A percentile compares a stretch with the other conserved stretches of the same genome.
Evolutionary conservation across 331 rosid species (phyloP).

Genomic region (Dryas integrifolia): DNA sequence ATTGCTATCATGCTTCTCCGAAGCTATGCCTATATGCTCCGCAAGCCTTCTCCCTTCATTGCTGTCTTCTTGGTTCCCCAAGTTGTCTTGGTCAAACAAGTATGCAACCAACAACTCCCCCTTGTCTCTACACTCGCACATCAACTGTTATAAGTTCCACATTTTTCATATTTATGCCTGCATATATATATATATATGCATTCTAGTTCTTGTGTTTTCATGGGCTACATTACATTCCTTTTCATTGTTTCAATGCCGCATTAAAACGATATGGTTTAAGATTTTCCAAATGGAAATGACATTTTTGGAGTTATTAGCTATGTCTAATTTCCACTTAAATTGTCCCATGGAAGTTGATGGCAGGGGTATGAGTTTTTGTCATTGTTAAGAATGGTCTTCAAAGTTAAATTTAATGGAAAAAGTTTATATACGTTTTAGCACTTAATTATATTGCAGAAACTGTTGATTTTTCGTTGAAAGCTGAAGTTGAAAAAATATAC

Average conservation of each 20-base stretch:
- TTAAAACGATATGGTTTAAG: too few relatives aligned
- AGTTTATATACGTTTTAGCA: neutral
- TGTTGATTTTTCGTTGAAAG: neutral
- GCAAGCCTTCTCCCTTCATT: slow-evolving; percentile 60
- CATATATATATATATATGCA: neutral
- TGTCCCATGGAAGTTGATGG: too few relatives aligned
- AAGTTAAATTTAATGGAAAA: too few relatives aligned
- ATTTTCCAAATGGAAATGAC: too few relatives aligned
- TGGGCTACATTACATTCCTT: too few relatives aligned
- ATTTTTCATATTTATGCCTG: neutral
- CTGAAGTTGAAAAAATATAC: neutral
- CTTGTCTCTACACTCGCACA: neutral
- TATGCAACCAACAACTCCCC: slow-evolving; percentile 25
- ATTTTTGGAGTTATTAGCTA: too few relatives aligned
- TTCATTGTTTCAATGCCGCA: too few relatives aligned
- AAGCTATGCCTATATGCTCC: slow-evolving; percentile 58
- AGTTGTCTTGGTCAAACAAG: slow-evolving; percentile 83
- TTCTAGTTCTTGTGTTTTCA: too few relatives aligned
- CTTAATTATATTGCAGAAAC: neutral
- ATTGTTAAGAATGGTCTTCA: too few relatives aligned
- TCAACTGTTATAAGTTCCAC: neutral
- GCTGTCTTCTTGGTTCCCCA: slow-evolving; percentile 81
- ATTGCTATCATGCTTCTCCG: slow-evolving; percentile 87
- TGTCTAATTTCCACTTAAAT: too few relatives aligned
- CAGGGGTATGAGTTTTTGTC: too few relatives aligned